These are phyloP conservation scores for Craterostigma plantagineum DNA, from an alignment of 257 asterid genomes.

Conservation along the genomic window DNA sequence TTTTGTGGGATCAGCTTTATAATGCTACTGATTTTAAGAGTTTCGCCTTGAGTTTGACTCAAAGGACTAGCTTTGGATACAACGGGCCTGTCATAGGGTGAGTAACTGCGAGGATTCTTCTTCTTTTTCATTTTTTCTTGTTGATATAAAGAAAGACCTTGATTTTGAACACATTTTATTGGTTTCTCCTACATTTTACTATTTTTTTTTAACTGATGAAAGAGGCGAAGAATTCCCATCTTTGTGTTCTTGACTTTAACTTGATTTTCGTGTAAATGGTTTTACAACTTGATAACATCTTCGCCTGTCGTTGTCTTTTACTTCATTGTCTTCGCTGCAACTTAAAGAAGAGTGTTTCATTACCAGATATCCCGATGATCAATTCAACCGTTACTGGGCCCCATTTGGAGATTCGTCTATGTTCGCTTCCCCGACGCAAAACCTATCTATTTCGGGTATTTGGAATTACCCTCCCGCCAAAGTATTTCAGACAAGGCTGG, in stretches of 20 bases:
- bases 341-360: slow-evolving; percentile 5
- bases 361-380: slow-evolving; percentile 78
- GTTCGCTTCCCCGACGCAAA: slow-evolving; percentile 16
- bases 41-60: slow-evolving; percentile 40
- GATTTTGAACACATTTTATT: not conserved
- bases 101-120: slow-evolving; percentile 10
- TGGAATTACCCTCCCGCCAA: slow-evolving; percentile 79
- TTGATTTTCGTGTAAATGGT: no score
- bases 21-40: slow-evolving; percentile 61
- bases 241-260: no score
- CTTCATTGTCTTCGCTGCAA: not conserved
- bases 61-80: slow-evolving; percentile 80
- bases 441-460: slow-evolving; percentile 53
- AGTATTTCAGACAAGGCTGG: slow-evolving; percentile 44
- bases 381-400: slow-evolving; percentile 69
- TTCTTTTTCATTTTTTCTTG: not conserved
- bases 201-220: not conserved
- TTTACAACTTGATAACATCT: no score
- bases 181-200: not conserved
- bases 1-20: slow-evolving; percentile 52
- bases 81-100: slow-evolving; percentile 49
- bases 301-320: not conserved
- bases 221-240: not conserved
- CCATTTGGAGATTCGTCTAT: slow-evolving; percentile 41
- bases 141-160: no score